Evolutionary conservation across 805 yeast genomes (phyloP), one percentile per base, ranked within the genome.

Genomic region (Millerago galiae): DNA sequence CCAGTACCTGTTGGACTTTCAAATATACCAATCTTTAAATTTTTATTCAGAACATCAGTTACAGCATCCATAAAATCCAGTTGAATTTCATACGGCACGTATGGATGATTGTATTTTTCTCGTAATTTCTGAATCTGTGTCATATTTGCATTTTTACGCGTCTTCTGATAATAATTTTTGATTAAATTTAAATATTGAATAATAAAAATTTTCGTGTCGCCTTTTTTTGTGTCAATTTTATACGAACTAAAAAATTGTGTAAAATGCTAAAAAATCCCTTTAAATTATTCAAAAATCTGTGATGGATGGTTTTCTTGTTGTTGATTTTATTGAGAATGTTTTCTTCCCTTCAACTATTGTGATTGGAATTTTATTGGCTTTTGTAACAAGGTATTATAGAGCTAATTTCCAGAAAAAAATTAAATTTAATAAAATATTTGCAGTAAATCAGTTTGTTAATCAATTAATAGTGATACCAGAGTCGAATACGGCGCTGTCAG

Each of bases 1-100:
- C 98, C 97, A 2, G 90, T 86, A 7, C 98, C 98, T 0, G 98
- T 90, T 0, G 98, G 98, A 44, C 93, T 82, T 58, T 90, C 97
- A 54, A 90, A 81, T 2, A 90, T 68, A 0, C 95, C 95, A 2
- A 90, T 67, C 56, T 83, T 86, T 53, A 69, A 74, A 35, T 55
- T 60, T 10, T 70, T 67, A 5, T 68, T 67, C 14, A 90, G 67
- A 2, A 85, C 71, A 18, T 74, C 74, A 52, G 83, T 83, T n/a
- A 91, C 71, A 16, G 80, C 74, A 26, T 68, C 65, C 97, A 90
- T 90, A 50, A 90, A 72, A 45, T 81, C 74, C 17, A 72, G 34
- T 58, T 90, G 98, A 47, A 89, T 88, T 21, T 68, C 70, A 59
- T 90, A 90, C 0, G 98, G 97, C 36, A 61, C 55, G 57, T 71